phyloP scores from a whole-genome alignment of 2,329 filamentous ascomycete genomes.

The Xylariaceae sp. region DNA sequence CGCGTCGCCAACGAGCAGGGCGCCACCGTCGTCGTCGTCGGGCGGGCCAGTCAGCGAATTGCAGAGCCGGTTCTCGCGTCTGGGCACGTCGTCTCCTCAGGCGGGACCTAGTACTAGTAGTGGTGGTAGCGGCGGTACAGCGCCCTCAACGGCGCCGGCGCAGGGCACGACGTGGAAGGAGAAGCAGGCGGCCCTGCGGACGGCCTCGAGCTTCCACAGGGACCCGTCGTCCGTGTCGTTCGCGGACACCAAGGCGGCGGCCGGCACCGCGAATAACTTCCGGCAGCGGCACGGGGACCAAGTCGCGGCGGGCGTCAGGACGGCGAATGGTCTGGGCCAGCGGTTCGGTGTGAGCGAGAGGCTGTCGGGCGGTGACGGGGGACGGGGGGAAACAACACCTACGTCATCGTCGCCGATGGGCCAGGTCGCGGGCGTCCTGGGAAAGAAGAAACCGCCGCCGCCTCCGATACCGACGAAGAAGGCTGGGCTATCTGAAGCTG shows the following conservation, averaged over 20 bases:
- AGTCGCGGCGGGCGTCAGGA: constrained; percentile 61
- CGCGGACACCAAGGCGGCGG: constrained; percentile 60
- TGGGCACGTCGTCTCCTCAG: constrained; percentile 41
- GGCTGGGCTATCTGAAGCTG: constrained; percentile 39
- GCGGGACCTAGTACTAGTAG: not conserved
- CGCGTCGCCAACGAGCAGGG: constrained; percentile 12
- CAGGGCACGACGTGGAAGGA: constrained; percentile 66
- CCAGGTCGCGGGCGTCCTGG: constrained; percentile 18
- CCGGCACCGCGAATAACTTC: constrained; percentile 68
- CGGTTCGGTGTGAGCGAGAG: constrained; percentile 53
- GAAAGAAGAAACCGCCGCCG: constrained; percentile 57
- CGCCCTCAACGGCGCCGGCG: constrained; percentile 36
- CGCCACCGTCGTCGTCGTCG: constrained; percentile 8
- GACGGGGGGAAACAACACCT: not conserved
- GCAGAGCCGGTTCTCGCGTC: constrained; percentile 66
- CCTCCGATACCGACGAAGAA: constrained; percentile 50
- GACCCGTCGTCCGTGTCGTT: constrained; percentile 64
- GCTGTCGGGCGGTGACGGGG: constrained; percentile 1
- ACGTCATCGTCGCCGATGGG: constrained; percentile 12
- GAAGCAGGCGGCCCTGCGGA: constrained; percentile 65
- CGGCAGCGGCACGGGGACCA: constrained; percentile 71
- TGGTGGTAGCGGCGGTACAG: too few species aligned
- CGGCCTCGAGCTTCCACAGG: constrained; percentile 61
- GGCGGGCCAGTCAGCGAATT: constrained; percentile 62
- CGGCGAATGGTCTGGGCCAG: constrained; percentile 60